These are phyloP conservation scores for Urtica urens DNA, from an alignment of 306 rosid species.

Conservation along the genomic window DNA sequence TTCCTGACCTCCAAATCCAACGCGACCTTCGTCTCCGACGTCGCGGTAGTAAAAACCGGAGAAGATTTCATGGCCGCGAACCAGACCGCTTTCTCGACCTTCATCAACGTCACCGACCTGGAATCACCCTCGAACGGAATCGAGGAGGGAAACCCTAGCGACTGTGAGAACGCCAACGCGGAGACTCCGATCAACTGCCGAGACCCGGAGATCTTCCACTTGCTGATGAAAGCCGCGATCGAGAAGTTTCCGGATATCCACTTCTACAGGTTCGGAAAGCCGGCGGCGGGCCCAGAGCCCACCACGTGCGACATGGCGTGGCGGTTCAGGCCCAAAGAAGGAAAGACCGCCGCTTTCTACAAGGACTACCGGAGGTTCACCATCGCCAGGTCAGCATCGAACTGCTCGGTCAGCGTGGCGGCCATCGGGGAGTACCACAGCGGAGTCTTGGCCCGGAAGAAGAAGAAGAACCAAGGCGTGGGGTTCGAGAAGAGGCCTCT, in stretches of 20 bases:
- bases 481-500: constrained; percentile 52
- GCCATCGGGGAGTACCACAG: constrained; percentile 83
- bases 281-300: constrained; percentile 46
- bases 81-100: constrained; percentile 54
- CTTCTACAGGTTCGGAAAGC: constrained; percentile 81
- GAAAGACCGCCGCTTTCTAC: constrained; percentile 78
- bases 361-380: constrained; percentile 93
- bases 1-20: constrained; percentile 84
- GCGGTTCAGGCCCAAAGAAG: constrained; percentile 96
- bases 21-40: constrained; percentile 89
- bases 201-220: constrained; percentile 89
- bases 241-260: constrained; percentile 86
- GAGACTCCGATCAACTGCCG: constrained; percentile 59
- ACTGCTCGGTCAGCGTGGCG: constrained; percentile 53
- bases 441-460: constrained; percentile 83
- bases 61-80: constrained; percentile 91
- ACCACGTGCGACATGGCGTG: constrained; percentile 94
- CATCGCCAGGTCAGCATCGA: constrained; percentile 45
- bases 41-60: constrained; percentile 70
- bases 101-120: constrained; percentile 57
- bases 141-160: constrained; percentile 12
- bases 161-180: constrained; percentile 40
- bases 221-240: constrained; percentile 80
- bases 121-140: constrained; percentile 17
- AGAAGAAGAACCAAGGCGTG: constrained; percentile 55